Evolutionary conservation across 495 filamentous ascomycete genomes (phyloP).

Genomic region (Clohesyomyces aquaticus): DNA sequence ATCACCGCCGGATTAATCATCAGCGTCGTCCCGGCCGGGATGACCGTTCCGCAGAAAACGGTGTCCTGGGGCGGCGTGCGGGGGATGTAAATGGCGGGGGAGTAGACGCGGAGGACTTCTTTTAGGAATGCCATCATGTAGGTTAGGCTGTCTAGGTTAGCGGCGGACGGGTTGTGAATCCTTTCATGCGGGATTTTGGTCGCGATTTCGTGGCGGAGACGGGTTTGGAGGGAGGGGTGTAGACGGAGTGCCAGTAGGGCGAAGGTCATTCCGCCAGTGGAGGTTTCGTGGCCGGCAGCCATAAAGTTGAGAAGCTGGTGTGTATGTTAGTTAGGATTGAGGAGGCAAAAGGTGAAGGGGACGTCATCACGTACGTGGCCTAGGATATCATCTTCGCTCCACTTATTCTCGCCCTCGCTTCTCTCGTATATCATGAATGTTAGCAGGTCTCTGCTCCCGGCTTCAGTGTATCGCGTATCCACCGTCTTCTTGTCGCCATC

Average conservation of each 20-base stretch:
- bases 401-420: background rate
- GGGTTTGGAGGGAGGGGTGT: slow-evolving; percentile 58
- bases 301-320: slow-evolving; percentile 23
- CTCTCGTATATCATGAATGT: slow-evolving; percentile 18
- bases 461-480: background rate
- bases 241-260: slow-evolving; percentile 60
- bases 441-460: slow-evolving; percentile 5
- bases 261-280: slow-evolving; percentile 62
- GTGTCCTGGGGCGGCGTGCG: slow-evolving; percentile 62
- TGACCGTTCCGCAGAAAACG: slow-evolving; percentile 46
- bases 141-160: slow-evolving; percentile 56
- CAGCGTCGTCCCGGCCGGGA: slow-evolving; percentile 61
- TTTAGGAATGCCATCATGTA: slow-evolving; percentile 65
- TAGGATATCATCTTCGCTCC: slow-evolving; percentile 28
- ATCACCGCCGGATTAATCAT: slow-evolving; percentile 52
- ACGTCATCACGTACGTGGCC: slow-evolving; percentile 13
- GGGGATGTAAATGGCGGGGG: slow-evolving; percentile 64
- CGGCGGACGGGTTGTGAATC: slow-evolving; percentile 42
- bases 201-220: slow-evolving; percentile 54
- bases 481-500: background rate
- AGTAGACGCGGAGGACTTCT: slow-evolving; percentile 62
- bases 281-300: slow-evolving; percentile 70
- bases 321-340: background rate
- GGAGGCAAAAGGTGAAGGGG: background rate
- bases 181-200: slow-evolving; percentile 60